Conservation (phyloP, 2,329 filamentous ascomycete genomes). For the Claviceps maximensis region DNA sequence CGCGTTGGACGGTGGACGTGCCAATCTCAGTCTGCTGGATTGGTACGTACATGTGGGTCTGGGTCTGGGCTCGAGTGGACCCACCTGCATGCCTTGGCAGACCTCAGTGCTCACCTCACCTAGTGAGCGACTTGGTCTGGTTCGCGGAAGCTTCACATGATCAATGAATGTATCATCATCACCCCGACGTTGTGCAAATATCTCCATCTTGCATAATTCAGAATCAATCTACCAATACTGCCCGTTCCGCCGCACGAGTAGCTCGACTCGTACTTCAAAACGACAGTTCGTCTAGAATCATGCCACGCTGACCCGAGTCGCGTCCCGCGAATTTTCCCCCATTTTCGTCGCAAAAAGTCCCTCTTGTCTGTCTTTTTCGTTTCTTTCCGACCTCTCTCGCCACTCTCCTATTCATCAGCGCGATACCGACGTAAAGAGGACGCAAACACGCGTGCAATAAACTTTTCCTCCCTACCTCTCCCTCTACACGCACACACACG, state of each 20-base stretch:
- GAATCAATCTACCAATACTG: neutral
- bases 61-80: too few species aligned
- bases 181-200: neutral
- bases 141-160: too few species aligned
- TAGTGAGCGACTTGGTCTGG: too few species aligned
- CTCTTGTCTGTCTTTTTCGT: neutral
- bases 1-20: neutral
- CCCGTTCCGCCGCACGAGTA: neutral
- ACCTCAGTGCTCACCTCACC: too few species aligned
- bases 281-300: slow-evolving; percentile 1
- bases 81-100: too few species aligned
- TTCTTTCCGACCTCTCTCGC: neutral
- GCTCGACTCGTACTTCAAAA: neutral
- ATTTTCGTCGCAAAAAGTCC: neutral
- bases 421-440: neutral
- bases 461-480: neutral
- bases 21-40: too few species aligned
- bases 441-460: neutral
- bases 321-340: neutral
- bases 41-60: too few species aligned
- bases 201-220: neutral
- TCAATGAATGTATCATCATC: too few species aligned
- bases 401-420: slow-evolving; percentile 1
- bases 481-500: neutral
- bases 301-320: slow-evolving; percentile 10